Percentiles rank a stretch among this genome's conserved stretches.
Conservation (phyloP, 2,329 filamentous ascomycete genomes). For the Hypoxylon sp. region DNA sequence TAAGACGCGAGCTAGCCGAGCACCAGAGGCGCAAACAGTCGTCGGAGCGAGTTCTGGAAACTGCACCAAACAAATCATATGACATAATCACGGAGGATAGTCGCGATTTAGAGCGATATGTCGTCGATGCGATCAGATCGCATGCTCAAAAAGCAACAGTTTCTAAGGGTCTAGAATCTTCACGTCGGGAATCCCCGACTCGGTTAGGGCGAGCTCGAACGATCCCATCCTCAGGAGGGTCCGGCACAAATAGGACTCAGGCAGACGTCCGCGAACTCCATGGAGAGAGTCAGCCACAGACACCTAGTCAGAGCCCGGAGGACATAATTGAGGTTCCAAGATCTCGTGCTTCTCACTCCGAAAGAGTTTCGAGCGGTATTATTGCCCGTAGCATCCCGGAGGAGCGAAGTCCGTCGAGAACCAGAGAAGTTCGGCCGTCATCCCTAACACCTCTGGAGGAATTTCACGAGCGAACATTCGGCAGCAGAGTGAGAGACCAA, state of each 20-base stretch:
- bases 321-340: background rate
- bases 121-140: constrained; percentile 26
- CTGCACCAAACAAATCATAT: constrained; percentile 5
- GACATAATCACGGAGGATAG: constrained; percentile 28
- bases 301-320: constrained; percentile 3
- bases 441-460: background rate
- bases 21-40: constrained; percentile 32
- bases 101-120: constrained; percentile 37
- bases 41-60: constrained; percentile 4
- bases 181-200: constrained; percentile 10
- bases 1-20: constrained; percentile 37
- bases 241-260: background rate
- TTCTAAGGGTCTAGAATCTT: constrained; percentile 12
- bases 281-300: background rate
- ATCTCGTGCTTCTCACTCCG: background rate
- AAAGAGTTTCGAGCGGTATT: constrained; percentile 5
- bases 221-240: background rate
- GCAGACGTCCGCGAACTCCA: background rate
- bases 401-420: constrained; percentile 7
- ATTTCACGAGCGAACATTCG: constrained; percentile 3
- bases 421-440: background rate
- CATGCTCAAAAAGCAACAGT: constrained; percentile 3
- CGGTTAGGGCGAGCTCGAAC: background rate
- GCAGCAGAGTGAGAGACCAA: constrained; percentile 13
- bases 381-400: background rate